Conservation (phyloP, 1,139 yeast genomes). For the Protomyces macrosporus region DNA sequence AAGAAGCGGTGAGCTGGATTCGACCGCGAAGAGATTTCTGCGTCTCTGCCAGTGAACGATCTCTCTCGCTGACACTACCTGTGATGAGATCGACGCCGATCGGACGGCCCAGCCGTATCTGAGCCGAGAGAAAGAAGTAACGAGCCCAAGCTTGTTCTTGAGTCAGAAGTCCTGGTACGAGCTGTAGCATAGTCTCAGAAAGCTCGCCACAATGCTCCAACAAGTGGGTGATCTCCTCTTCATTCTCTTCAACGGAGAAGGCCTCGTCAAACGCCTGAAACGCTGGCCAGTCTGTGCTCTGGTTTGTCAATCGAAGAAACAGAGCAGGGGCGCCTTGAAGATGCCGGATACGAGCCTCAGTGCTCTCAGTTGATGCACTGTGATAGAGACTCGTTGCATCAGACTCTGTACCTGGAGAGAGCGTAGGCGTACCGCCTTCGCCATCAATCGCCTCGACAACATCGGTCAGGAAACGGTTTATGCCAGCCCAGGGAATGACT, state of each 20-base stretch:
- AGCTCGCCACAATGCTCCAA: neutral
- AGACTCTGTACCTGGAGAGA: neutral
- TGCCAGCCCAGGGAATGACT: neutral
- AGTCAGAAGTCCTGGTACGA: neutral
- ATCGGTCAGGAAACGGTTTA: neutral
- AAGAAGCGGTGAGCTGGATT: neutral
- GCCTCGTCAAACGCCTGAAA: neutral
- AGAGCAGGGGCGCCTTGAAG: neutral
- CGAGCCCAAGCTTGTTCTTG: constrained; percentile 3
- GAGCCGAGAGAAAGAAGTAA: neutral
- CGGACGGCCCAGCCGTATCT: neutral
- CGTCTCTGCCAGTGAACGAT: neutral
- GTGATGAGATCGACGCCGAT: neutral
- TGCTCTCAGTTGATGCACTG: neutral
- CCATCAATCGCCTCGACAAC: neutral
- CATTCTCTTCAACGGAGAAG: neutral
- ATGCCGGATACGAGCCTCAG: neutral
- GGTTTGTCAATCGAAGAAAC: neutral
- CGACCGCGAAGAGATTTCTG: neutral
- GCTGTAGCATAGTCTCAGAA: neutral
- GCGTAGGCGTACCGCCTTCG: neutral
- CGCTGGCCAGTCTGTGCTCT: neutral
- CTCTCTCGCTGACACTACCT: neutral
- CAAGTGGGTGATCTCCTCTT: neutral
- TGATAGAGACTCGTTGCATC: neutral